Base-by-base conservation (phyloP, 495 filamentous ascomycete species). In the Podospora sp. region DNA sequence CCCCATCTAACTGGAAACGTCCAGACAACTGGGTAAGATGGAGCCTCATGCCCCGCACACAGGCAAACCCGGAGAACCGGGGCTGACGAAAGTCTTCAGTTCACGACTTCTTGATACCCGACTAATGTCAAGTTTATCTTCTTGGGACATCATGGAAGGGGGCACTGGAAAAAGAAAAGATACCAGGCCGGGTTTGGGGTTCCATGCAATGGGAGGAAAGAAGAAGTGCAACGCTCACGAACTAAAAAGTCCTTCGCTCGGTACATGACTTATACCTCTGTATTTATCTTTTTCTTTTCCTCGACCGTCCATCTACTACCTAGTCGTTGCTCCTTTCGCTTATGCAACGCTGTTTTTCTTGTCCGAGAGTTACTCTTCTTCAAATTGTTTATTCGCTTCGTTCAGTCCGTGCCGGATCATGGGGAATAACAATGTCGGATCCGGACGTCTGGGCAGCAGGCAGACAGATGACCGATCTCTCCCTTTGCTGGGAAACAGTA, bases 1-100 rank as follows among this genome's bases (percentile, higher is more conserved):
- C 20, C 18, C 68, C 68, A 33, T 66, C 68, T 5, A 71, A 68
- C 22, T 70, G 65, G 68, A 22, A 66, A 25, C 62, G 62, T 36
- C 69, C 69, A 6, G 26, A 22, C 3, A 60, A 59, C 12, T 71
- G 69, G 69, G 60, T 22, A 56, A 58, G 56, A 60, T 46, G 27
- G 56, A 59, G 40, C 40, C 40, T 46, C 4, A 46, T 18, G 9
- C 40, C 12, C n/a, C 40, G 16, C 16, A 46, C 40, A 46, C 40
- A 46, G 40, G 11, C 40, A 46, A 46, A 46, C 40, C 40, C 40
- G 40, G 40, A 46, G 2, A 14, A 12, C 40, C 40, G 40, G 40
- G 40, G 40, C 40, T 46, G 40, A 46, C 40, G 16, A 46, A 46
- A 14, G 40, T 46, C 9, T 33, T 46, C 40, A 46, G 40, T 46